Base-by-base conservation (phyloP, 495 filamentous ascomycete genomes). In the Clohesyomyces aquaticus region DNA sequence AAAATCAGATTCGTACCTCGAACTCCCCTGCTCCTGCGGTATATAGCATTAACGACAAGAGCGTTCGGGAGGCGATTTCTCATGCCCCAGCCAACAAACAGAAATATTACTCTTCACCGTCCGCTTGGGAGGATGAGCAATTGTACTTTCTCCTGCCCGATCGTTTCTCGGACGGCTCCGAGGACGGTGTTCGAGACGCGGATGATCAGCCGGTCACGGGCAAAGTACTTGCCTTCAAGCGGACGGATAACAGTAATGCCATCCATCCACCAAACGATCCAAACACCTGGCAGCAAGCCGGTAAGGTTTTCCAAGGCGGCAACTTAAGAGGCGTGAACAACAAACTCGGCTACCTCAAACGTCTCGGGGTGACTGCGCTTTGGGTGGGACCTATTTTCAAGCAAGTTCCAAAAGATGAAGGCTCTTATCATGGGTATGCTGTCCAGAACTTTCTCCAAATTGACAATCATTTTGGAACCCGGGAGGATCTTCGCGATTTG, bases 331-430 rank as follows among this genome's bases (percentile, higher is more conserved):
- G 69, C 21, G 42, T 72, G 2, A 41, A 52, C 23, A 60, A 35
- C n/a, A 72, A 72, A 55, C 43, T 72, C 18, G 69, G 69, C 0
- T 72, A 72, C 27, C 38, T 72, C 25, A 66, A 66, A 27, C 66
- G 69, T 4, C 59, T 72, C 4, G 69, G 69, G 3, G 48, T 64
- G 4, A 61, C 58, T 48, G 59, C 62, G 8, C 28, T 72, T 16
- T 72, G 69, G 69, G 28, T 72, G 19, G 69, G 69, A 0, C 69
- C 69, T 22, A 59, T 72, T 3, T 72, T 72, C 54, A 72, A 72
- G 54, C 69, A 72, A 47, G 67, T 70, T 1, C 57, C 67, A n/a
- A 54, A 25, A 11, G 52, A 70, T 26, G 38, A 53, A 2, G n/a
- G 32, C 19, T 49, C 51, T 3, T 72, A 72, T 54, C 69, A 72